These are phyloP conservation scores for Pilobolus umbonatus DNA, from an alignment of 192 early-diverging fungal genomes.

Conservation along the genomic window DNA sequence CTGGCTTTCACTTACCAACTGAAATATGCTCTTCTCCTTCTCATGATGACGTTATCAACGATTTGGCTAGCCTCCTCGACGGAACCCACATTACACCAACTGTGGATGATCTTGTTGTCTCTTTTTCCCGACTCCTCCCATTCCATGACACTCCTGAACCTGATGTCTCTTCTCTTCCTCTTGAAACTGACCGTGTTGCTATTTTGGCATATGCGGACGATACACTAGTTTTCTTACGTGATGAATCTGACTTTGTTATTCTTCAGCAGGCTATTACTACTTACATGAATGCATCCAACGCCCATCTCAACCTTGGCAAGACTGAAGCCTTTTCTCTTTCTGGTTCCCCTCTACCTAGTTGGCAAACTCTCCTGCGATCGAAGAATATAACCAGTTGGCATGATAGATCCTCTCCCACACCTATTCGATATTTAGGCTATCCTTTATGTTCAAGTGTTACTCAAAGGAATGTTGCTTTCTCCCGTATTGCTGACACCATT, in stretches of 20 bases:
- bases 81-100: no score
- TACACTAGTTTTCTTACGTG: slow-evolving; percentile 2
- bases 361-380: neutral
- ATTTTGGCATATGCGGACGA: slow-evolving; percentile 20
- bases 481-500: neutral
- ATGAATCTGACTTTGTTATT: slow-evolving; percentile 5
- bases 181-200: neutral
- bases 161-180: neutral
- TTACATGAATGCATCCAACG: slow-evolving; percentile 19
- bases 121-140: neutral
- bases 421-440: neutral
- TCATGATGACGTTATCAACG: neutral
- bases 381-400: neutral
- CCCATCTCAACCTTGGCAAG: slow-evolving; percentile 25
- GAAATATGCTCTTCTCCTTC: neutral
- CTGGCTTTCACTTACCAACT: neutral
- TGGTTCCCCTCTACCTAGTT: neutral
- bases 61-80: no score
- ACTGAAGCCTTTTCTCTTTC: slow-evolving; percentile 19
- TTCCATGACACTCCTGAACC: neutral
- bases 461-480: neutral
- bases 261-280: neutral
- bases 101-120: no score
- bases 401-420: neutral
- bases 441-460: neutral